Conservation (phyloP, 1,139 yeast species). For the Zhuliangozyma parablackwelliae region DNA sequence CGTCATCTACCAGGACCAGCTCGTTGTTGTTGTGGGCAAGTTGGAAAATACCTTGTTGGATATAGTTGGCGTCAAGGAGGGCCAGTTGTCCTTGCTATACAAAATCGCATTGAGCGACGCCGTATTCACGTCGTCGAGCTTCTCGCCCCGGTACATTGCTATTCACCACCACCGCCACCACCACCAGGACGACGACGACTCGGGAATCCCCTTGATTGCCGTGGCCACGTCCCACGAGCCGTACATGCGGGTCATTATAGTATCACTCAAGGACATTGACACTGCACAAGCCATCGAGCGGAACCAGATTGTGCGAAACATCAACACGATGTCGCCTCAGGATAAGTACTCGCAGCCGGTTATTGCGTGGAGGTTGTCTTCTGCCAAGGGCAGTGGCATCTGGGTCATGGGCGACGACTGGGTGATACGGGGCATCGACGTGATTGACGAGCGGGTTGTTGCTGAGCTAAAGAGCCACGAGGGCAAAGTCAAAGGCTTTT, state of each 20-base stretch:
- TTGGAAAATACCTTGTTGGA: constrained; percentile 58
- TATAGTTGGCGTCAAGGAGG: constrained; percentile 24
- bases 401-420: constrained; percentile 78
- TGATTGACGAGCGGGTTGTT: constrained; percentile 23
- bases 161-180: constrained; percentile 18
- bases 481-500: constrained; percentile 49
- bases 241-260: constrained; percentile 59
- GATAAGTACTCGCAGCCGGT: constrained; percentile 62
- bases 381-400: constrained; percentile 36
- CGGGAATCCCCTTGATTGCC: constrained; percentile 31
- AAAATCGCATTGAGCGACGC: constrained; percentile 70
- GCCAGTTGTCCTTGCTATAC: constrained; percentile 21
- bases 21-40: constrained; percentile 52
- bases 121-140: constrained; percentile 64
- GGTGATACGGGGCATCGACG: constrained; percentile 52
- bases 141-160: constrained; percentile 53
- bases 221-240: constrained; percentile 77
- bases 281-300: constrained; percentile 18
- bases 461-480: constrained; percentile 24
- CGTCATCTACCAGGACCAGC: constrained; percentile 17
- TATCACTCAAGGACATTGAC: constrained; percentile 33
- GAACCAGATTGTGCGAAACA: constrained; percentile 51
- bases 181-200: too few species aligned
- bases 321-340: constrained; percentile 63
- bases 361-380: constrained; percentile 34